A percentile compares a stretch with the other conserved stretches of the same genome.
These are phyloP conservation scores for Raphanus sativus DNA, from an alignment of 345 rosid genomes.

Conservation along the genomic window DNA sequence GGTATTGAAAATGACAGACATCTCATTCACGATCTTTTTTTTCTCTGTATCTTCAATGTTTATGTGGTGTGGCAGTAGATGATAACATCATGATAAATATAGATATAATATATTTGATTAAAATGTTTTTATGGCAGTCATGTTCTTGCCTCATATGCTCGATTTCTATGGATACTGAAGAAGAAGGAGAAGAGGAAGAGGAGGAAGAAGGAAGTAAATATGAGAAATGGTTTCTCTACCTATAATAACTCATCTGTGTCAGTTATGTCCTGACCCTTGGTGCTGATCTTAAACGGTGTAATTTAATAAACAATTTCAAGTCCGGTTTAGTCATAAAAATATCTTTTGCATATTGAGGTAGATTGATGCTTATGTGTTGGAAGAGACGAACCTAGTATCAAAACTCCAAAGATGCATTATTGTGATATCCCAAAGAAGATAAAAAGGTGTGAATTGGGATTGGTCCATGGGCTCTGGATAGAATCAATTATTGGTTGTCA, in stretches of 20 bases:
- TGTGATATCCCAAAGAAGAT: conserved; percentile 7
- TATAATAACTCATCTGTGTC: conserved; percentile 32
- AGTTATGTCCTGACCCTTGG: conserved; percentile 29
- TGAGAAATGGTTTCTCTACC: conserved; percentile 27
- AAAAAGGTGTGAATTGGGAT: conserved; percentile 10
- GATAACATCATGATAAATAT: too few species aligned
- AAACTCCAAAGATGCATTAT: conserved; percentile 8
- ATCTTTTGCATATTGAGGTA: conserved; percentile 9
- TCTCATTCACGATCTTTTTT: not conserved
- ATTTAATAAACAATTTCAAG: conserved; percentile 9
- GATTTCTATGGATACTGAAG: conserved; percentile 69
- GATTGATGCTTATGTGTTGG: conserved; percentile 19
- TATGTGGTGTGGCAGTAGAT: conserved; percentile 10
- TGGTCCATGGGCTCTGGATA: conserved; percentile 16
- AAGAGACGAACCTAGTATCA: conserved; percentile 7
- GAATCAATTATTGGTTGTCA: conserved; percentile 24
- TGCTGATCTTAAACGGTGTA: conserved; percentile 24
- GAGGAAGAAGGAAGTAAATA: conserved; percentile 18
- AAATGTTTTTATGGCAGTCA: conserved; percentile 44
- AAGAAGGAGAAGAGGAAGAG: too few species aligned
- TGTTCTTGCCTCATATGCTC: conserved; percentile 74
- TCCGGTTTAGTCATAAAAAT: conserved; percentile 24
- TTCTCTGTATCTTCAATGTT: not conserved
- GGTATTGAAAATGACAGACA: conserved; percentile 14
- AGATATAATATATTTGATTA: not conserved